Evolutionary conservation across 2,329 filamentous ascomycete genomes (phyloP), one percentile per base, ranked within the genome.

Genomic region (Geosmithia morbida): DNA sequence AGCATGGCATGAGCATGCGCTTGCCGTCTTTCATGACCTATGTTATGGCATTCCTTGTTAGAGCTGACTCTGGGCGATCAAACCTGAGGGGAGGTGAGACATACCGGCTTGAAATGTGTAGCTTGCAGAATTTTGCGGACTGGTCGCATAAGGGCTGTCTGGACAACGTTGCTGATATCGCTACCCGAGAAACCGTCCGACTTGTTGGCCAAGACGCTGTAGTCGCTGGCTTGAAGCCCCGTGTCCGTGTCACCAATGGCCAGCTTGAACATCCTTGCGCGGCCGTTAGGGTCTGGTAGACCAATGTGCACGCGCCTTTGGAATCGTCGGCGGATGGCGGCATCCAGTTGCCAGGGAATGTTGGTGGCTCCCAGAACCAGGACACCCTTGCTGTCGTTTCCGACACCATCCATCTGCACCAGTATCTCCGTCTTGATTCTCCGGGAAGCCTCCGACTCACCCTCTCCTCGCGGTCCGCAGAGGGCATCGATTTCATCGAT

Each of bases 351-450:
- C 92, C 92, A 98, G 17, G 92, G 92, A 52, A 98, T 97, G 62
- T 98, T 98, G 48, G 92, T 98, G 47, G 92, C 92, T 51, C 92
- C 92, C 3, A 98, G 77, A 41, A 98, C 94, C 20, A 98, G 72
- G 8, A 98, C 90, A 18, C 90, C 92, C 57, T 85, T 88, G 52
- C 85, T 90, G 65, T 98, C 92, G 52, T 94, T 90, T 52, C 92
- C 94, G 10, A 98, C 92, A 67, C 92, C 94, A 57, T 98, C 92
- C 92, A 98, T 98, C 66, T 98, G 92, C 17, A 98, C 90, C 14
- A 98, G 80, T 59, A 98, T 81, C 66, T 98, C 92, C 1, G 92
- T 98, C 70, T 98, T 98, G 74, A 98, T 98, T 62, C 92, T 85
- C 51, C 92, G 79, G 46, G 89, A 96, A 1, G 94, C 92, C 71